phyloP scores from a whole-genome alignment of 495 filamentous ascomycete genomes.

The Penicillium cosmopolitanum region DNA sequence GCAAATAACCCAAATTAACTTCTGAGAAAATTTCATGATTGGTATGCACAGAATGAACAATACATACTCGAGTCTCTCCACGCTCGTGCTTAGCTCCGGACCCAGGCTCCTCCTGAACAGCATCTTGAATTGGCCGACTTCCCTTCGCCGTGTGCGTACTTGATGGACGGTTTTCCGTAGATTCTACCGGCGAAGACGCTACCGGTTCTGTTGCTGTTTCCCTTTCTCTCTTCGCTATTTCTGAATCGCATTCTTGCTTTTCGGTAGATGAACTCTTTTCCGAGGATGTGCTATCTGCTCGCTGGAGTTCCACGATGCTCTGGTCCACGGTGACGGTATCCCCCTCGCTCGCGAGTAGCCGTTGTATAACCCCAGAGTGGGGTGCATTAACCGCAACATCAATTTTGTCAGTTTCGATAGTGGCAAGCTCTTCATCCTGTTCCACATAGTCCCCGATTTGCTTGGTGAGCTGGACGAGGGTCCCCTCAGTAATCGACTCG shows the following conservation, averaged over 20 bases:
- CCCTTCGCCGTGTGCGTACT: not conserved
- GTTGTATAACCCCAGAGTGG: slow-evolving; percentile 76
- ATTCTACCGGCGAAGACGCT: not conserved
- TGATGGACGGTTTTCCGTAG: not conserved
- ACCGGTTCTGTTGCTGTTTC: not conserved
- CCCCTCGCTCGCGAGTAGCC: slow-evolving; percentile 82
- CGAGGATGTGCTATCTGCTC: slow-evolving; percentile 59
- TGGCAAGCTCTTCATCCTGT: slow-evolving; percentile 88
- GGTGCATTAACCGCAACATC: slow-evolving; percentile 87
- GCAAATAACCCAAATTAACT: slow-evolving; percentile 13
- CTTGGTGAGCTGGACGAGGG: slow-evolving; percentile 83
- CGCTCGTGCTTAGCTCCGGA: not conserved
- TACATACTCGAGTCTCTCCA: not conserved
- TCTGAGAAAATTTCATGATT: not conserved
- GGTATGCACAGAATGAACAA: not conserved
- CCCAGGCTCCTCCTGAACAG: not conserved
- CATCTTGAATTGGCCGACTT: not conserved
- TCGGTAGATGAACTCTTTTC: slow-evolving; percentile 31
- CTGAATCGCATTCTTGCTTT: not conserved
- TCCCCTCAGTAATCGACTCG: slow-evolving; percentile 93
- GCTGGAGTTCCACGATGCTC: slow-evolving; percentile 74
- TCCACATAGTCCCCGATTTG: slow-evolving; percentile 83
- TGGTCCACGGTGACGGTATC: slow-evolving; percentile 89
- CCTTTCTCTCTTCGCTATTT: not conserved
- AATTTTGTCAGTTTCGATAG: slow-evolving; percentile 96